A percentile compares a stretch with the other conserved stretches of the same genome.
phyloP scores from a whole-genome alignment of 2,329 filamentous ascomycete species.

The Aspergillus chevalieri region DNA sequence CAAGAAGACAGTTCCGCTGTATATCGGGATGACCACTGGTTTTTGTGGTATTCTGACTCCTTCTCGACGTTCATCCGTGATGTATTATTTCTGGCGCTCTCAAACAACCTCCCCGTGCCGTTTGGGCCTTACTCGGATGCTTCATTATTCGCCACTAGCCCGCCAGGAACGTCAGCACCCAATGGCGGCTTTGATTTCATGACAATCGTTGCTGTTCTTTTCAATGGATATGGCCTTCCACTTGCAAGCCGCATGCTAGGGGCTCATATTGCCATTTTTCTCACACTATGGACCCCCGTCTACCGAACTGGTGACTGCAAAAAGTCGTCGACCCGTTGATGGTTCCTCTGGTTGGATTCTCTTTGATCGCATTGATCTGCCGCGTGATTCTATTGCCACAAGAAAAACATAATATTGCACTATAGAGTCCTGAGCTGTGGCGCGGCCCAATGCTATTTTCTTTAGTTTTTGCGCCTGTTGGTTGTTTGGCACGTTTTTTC shows the following conservation, averaged over 20 bases:
- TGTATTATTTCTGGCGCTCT: constrained; percentile 61
- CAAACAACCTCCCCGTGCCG: constrained; percentile 23
- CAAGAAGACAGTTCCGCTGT: constrained; percentile 69
- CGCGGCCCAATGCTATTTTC: constrained; percentile 65
- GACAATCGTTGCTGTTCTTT: constrained; percentile 64
- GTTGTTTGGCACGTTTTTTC: constrained; percentile 68
- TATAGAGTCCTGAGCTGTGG: constrained; percentile 54
- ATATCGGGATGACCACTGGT: constrained; percentile 71
- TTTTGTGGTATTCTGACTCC: constrained; percentile 83
- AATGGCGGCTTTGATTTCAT: constrained; percentile 71
- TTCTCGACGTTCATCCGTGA: constrained; percentile 82
- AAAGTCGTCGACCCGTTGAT: constrained; percentile 24
- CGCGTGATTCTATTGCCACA: constrained; percentile 53
- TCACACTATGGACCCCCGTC: constrained; percentile 51
- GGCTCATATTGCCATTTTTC: constrained; percentile 61
- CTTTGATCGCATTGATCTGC: constrained; percentile 68
- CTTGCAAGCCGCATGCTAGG: constrained; percentile 63
- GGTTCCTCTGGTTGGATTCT: constrained; percentile 58
- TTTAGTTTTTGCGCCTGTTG: constrained; percentile 70
- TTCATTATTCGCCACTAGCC: constrained; percentile 19
- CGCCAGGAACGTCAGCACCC: constrained; percentile 41
- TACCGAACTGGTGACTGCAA: constrained; percentile 51
- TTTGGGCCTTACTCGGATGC: constrained; percentile 37
- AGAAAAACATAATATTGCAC: constrained; percentile 23
- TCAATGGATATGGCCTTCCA: constrained; percentile 63